Conservation (phyloP, 768 basidiomycete species). For the Kwoniella botswanensis region DNA sequence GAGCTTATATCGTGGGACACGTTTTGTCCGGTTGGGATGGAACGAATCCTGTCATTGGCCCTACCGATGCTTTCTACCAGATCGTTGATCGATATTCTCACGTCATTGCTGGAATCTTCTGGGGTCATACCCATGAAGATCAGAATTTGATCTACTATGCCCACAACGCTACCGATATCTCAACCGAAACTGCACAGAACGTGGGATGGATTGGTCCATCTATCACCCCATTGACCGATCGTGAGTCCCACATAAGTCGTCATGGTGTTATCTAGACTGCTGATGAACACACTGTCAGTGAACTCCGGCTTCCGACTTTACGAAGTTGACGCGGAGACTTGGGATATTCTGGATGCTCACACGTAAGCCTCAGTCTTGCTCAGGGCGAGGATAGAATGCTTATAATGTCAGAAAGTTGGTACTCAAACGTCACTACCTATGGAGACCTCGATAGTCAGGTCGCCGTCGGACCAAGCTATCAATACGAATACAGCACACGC, state of each 20-base stretch:
- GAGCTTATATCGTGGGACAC: slow-evolving; percentile 66
- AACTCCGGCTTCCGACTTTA: slow-evolving; percentile 77
- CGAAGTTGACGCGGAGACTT: slow-evolving; percentile 77
- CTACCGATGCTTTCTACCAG: slow-evolving; percentile 65
- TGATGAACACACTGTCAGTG: slow-evolving; percentile 64
- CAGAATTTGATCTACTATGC: slow-evolving; percentile 74
- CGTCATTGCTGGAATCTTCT: slow-evolving; percentile 68
- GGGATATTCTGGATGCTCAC: slow-evolving; percentile 76
- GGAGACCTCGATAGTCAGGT: slow-evolving; percentile 67
- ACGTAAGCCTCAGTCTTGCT: slow-evolving; percentile 63
- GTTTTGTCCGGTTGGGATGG: slow-evolving; percentile 73
- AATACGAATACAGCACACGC: slow-evolving; percentile 73
- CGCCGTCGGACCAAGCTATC: slow-evolving; percentile 67
- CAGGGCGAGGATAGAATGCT: background rate
- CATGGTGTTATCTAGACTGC: background rate
- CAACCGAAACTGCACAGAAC: slow-evolving; percentile 65
- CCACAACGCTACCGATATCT: slow-evolving; percentile 71
- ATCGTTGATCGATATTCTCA: slow-evolving; percentile 49
- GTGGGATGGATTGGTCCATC: slow-evolving; percentile 72
- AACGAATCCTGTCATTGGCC: slow-evolving; percentile 67
- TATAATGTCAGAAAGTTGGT: slow-evolving; percentile 63
- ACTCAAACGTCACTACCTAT: slow-evolving; percentile 67
- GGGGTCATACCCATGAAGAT: slow-evolving; percentile 77
- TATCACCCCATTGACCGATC: slow-evolving; percentile 63
- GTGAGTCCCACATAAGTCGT: slow-evolving; percentile 12